A percentile compares a stretch with the other conserved stretches of the same genome.
These are phyloP conservation scores for Trichoderma pleuroti DNA, from an alignment of 2,329 filamentous ascomycete genomes.

Conservation along the genomic window DNA sequence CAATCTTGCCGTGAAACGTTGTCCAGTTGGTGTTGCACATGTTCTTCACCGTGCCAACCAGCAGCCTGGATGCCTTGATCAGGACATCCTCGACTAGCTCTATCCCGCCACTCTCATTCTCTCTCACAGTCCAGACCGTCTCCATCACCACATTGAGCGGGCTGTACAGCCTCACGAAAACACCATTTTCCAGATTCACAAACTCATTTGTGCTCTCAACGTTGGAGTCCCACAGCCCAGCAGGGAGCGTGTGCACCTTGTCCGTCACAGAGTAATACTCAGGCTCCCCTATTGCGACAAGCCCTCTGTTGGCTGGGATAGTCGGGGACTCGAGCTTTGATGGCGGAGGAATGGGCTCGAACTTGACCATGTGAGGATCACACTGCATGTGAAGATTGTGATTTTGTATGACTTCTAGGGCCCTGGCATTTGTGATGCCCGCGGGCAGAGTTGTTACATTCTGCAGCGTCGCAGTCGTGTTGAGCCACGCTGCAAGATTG, in stretches of 20 bases:
- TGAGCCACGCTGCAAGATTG: slow-evolving; percentile 38
- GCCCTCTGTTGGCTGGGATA: slow-evolving; percentile 30
- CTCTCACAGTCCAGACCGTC: slow-evolving; percentile 46
- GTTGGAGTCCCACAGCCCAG: slow-evolving; percentile 53
- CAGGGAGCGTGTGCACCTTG: slow-evolving; percentile 49
- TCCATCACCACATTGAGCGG: slow-evolving; percentile 53
- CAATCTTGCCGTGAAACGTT: slow-evolving; percentile 43
- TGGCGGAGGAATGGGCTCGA: slow-evolving; percentile 34
- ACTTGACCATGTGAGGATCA: slow-evolving; percentile 49
- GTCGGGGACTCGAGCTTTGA: slow-evolving; percentile 27
- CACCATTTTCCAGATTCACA: slow-evolving; percentile 45
- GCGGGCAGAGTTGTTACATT: slow-evolving; percentile 44
- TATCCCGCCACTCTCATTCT: slow-evolving; percentile 30
- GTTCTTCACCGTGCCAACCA: slow-evolving; percentile 47
- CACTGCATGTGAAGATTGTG: slow-evolving; percentile 50
- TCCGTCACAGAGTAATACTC: slow-evolving; percentile 48
- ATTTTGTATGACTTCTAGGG: slow-evolving; percentile 48
- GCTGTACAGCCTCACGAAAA: slow-evolving; percentile 50
- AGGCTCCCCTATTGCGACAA: slow-evolving; percentile 28
- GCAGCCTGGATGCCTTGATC: slow-evolving; percentile 49
- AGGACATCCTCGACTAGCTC: slow-evolving; percentile 48
- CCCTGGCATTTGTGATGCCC: slow-evolving; percentile 34
- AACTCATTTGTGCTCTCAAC: slow-evolving; percentile 55
- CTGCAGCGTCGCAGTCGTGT: slow-evolving; percentile 39
- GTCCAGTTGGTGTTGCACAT: slow-evolving; percentile 51